Conservation (phyloP, 305 asterid species). For the Fraxinus latifolia region DNA sequence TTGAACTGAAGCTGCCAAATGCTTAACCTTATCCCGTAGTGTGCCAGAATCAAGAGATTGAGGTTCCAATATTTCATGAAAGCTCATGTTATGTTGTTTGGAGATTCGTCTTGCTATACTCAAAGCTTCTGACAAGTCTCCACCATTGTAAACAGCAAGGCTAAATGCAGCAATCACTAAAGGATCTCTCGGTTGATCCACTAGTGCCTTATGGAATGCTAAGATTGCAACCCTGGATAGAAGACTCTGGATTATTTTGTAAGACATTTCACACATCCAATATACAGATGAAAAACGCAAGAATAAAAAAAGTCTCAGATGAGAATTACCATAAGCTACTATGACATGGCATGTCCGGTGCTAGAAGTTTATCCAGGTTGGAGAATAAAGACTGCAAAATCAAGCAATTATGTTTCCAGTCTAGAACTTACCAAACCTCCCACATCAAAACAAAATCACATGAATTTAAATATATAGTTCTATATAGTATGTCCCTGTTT, state of each 20-base stretch:
- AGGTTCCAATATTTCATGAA: constrained; percentile 55
- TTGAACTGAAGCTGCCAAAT: constrained; percentile 57
- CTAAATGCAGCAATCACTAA: constrained; percentile 65
- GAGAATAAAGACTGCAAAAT: constrained; percentile 66
- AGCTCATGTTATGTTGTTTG: constrained; percentile 46
- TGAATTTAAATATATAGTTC: too few relatives aligned
- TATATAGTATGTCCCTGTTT: too few relatives aligned
- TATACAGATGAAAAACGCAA: constrained; percentile 9
- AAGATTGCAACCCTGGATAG: constrained; percentile 71
- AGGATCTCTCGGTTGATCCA: constrained; percentile 70
- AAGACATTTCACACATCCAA: constrained; percentile 5
- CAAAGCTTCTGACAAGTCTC: constrained; percentile 71
- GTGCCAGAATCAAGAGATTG: constrained; percentile 32
- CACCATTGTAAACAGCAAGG: constrained; percentile 82
- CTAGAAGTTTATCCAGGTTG: constrained; percentile 76
- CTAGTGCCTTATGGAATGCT: constrained; percentile 76
- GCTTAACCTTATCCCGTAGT: constrained; percentile 43
- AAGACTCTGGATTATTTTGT: neutral
- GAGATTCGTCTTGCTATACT: constrained; percentile 52
- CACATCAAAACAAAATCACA: neutral
- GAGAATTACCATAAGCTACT: constrained; percentile 68
- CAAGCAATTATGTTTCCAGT: constrained; percentile 14
- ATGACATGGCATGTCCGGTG: constrained; percentile 85
- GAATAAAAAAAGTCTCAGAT: neutral
- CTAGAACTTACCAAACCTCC: neutral